phyloP scores from a whole-genome alignment of 1,284 basidiomycete genomes.

The Tilletia setariae region DNA sequence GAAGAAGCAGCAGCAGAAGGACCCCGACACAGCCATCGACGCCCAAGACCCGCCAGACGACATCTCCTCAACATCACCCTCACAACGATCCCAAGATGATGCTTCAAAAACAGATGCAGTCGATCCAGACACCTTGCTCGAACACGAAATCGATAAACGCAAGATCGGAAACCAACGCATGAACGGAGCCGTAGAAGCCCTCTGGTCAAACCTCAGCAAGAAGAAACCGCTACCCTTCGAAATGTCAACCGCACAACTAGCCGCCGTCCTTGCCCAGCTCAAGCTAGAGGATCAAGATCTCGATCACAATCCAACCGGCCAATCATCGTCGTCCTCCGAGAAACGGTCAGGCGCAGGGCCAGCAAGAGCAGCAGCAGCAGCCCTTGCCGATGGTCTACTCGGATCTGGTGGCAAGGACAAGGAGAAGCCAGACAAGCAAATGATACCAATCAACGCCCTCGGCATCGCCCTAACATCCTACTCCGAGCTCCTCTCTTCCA shows the following conservation, averaged over 20 bases:
- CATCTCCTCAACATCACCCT: not conserved
- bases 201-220: constrained; percentile 33
- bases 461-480: constrained; percentile 34
- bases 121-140: not conserved
- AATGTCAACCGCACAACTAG: constrained; percentile 4
- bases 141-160: constrained; percentile 27
- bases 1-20: not conserved
- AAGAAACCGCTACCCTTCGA: constrained; percentile 35
- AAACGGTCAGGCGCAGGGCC: not conserved
- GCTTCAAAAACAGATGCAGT: not conserved
- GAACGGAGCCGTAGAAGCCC: constrained; percentile 32
- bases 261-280: constrained; percentile 10
- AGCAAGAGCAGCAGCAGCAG: not conserved
- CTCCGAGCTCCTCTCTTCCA: not conserved
- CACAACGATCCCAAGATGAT: not conserved
- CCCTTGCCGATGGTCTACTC: not conserved
- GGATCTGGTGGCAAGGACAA: constrained; percentile 3
- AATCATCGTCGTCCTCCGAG: not conserved
- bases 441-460: constrained; percentile 33
- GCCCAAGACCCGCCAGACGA: not conserved
- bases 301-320: not conserved
- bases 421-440: constrained; percentile 28
- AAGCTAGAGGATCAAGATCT: not conserved
- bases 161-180: constrained; percentile 28
- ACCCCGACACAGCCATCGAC: not conserved